Evolutionary conservation across 129 eudicot genomes (phyloP).

Genomic region (Cynara cardunculus): DNA sequence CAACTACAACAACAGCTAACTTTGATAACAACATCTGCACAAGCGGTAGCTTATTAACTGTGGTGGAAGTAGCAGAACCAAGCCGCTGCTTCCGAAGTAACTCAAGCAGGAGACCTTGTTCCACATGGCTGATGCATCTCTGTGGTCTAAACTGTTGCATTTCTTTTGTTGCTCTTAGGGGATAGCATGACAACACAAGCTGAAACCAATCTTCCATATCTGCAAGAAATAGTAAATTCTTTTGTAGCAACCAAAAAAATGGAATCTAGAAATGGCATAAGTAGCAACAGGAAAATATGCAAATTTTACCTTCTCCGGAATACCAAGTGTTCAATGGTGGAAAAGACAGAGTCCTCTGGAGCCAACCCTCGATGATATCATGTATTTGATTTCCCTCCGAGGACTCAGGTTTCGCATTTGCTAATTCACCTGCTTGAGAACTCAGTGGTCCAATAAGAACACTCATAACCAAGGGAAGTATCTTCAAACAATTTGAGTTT

Average conservation of each 20-base stretch:
- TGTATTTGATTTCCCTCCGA: slow-evolving; percentile 32
- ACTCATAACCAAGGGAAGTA: slow-evolving; percentile 61
- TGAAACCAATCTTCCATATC: slow-evolving; percentile 83
- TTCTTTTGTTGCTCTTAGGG: slow-evolving; percentile 39
- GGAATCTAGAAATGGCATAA: neutral
- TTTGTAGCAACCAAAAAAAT: neutral
- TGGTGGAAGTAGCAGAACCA: slow-evolving; percentile 31
- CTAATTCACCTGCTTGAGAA: slow-evolving; percentile 13
- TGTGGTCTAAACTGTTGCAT: slow-evolving; percentile 41
- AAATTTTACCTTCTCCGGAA: slow-evolving; percentile 59
- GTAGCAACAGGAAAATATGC: neutral
- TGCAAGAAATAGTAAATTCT: slow-evolving; percentile 26
- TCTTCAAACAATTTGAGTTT: slow-evolving; percentile 56
- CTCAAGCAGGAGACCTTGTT: slow-evolving; percentile 51
- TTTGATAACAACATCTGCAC: slow-evolving; percentile 67
- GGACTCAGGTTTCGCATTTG: slow-evolving; percentile 23
- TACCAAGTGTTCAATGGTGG: slow-evolving; percentile 68
- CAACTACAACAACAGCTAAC: slow-evolving; percentile 53
- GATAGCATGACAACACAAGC: slow-evolving; percentile 79
- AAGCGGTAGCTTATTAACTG: slow-evolving; percentile 54
- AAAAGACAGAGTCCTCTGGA: slow-evolving; percentile 43
- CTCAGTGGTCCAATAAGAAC: slow-evolving; percentile 56
- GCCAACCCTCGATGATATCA: slow-evolving; percentile 59
- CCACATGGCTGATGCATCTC: slow-evolving; percentile 51
- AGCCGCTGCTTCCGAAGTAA: slow-evolving; percentile 70